These are phyloP conservation scores for Pistacia vera DNA, from an alignment of 345 rosid species.

Conservation along the genomic window DNA sequence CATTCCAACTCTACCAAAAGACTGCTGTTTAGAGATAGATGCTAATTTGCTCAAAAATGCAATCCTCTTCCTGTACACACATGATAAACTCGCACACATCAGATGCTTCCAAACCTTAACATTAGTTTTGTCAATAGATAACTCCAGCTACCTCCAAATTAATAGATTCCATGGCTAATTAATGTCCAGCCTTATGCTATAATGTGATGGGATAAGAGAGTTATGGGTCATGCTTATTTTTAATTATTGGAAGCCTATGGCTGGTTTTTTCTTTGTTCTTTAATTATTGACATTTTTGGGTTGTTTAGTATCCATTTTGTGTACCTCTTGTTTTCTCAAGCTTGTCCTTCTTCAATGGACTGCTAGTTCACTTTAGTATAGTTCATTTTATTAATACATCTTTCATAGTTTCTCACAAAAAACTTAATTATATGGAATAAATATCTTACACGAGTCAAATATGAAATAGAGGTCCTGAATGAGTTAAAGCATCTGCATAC, in stretches of 20 bases:
- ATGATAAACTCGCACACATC: slow-evolving; percentile 14
- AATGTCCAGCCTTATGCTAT: neutral
- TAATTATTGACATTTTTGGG: too few relatives aligned
- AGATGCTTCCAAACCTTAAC: slow-evolving; percentile 4
- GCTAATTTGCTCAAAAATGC: slow-evolving; percentile 64
- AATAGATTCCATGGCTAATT: neutral
- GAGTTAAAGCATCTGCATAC: neutral
- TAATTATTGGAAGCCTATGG: neutral
- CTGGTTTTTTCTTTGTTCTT: too few relatives aligned
- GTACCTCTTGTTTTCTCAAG: too few relatives aligned
- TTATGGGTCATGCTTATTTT: too few relatives aligned
- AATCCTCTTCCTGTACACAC: slow-evolving; percentile 55
- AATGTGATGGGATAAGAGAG: neutral
- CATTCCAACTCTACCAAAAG: slow-evolving; percentile 91
- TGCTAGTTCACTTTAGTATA: too few relatives aligned
- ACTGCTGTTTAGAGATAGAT: slow-evolving; percentile 63
- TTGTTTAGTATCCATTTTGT: too few relatives aligned
- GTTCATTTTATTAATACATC: too few relatives aligned
- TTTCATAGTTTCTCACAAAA: too few relatives aligned
- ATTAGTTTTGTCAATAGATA: neutral
- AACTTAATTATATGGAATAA: neutral
- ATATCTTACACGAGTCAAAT: neutral
- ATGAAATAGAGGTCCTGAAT: too few relatives aligned
- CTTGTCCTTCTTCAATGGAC: too few relatives aligned
- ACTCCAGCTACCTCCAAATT: neutral